Evolutionary conservation across 176 grass and related monocot species (phyloP).

Genomic region (Themeda triandra): DNA sequence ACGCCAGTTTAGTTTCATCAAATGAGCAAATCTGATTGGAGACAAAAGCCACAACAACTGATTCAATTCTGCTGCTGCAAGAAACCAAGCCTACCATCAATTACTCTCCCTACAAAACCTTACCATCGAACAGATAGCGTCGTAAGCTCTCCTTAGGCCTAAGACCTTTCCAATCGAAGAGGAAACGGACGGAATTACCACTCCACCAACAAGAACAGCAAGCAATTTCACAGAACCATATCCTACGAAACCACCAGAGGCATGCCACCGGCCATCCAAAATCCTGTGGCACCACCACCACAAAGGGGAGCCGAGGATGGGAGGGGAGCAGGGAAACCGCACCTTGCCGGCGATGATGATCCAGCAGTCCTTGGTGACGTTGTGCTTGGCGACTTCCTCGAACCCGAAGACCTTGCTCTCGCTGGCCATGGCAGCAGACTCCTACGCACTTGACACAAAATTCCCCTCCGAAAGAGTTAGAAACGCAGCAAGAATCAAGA

Average conservation of each 20-base stretch:
- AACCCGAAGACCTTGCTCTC: slow-evolving; percentile 53
- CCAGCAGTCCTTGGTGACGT: slow-evolving; percentile 82
- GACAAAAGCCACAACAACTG: not conserved
- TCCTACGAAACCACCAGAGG: not conserved
- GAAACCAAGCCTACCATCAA: not conserved
- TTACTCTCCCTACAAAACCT: not conserved
- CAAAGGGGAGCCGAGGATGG: not conserved
- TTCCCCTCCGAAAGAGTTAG: not conserved
- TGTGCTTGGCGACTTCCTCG: slow-evolving; percentile 79
- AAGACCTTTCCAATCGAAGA: not conserved
- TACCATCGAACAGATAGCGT: not conserved
- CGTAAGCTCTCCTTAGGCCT: not conserved
- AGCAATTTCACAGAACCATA: not conserved
- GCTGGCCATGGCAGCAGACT: slow-evolving; percentile 48
- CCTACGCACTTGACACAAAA: not conserved
- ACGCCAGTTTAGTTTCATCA: not conserved
- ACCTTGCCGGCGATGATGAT: slow-evolving; percentile 80
- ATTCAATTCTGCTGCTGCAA: not conserved
- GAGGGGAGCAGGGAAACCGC: not conserved
- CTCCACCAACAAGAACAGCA: not conserved
- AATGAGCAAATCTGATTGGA: not conserved
- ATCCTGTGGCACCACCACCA: not conserved
- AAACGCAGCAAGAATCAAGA: not conserved
- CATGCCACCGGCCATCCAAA: not conserved
- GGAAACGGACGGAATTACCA: not conserved